Percentiles rank a stretch among this genome's conserved stretches.
Conservation (phyloP, 169 alveolate species). For the Eimeria necatrix region DNA sequence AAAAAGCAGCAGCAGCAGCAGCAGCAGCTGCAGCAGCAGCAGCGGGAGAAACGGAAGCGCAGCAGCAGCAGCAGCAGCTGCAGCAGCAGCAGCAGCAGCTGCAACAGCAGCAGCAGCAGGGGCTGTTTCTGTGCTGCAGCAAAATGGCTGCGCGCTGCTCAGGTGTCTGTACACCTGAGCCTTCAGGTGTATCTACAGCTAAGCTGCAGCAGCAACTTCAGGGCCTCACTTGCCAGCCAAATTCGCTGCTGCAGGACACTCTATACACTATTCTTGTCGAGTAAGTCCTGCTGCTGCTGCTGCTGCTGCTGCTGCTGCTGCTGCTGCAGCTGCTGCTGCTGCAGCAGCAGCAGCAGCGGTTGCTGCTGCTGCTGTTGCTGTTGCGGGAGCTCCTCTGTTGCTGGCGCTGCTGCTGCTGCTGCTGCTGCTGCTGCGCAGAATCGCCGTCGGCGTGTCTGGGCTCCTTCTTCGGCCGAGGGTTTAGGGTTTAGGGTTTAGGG, state of each 20-base stretch:
- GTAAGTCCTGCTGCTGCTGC: neutral
- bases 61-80: neutral
- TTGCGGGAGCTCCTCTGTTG: too few species aligned
- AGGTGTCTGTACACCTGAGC: conserved; percentile 10
- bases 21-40: neutral
- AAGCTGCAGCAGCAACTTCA: neutral
- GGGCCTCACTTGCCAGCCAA: conserved; percentile 19
- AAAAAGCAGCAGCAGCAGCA: neutral
- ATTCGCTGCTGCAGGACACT: neutral
- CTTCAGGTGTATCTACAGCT: neutral
- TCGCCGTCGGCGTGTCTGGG: too few species aligned
- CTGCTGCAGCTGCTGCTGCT: neutral
- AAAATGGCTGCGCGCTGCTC: neutral
- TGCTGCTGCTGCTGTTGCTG: too few species aligned
- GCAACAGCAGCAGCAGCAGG: too few species aligned
- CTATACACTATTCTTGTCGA: neutral
- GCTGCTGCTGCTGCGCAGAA: neutral
- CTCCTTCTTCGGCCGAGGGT: too few species aligned
- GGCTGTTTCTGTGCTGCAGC: conserved; percentile 3
- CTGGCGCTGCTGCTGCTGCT: too few species aligned
- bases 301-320: conserved; percentile 15
- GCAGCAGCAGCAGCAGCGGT: neutral
- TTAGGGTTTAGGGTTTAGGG: conserved; percentile 38
- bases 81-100: too few species aligned
- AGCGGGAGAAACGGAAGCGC: neutral